Percentiles rank a stretch among this genome's conserved stretches.
These are phyloP conservation scores for Coemansia sp. DNA, from an alignment of 192 early-diverging fungal species.

Conservation along the genomic window DNA sequence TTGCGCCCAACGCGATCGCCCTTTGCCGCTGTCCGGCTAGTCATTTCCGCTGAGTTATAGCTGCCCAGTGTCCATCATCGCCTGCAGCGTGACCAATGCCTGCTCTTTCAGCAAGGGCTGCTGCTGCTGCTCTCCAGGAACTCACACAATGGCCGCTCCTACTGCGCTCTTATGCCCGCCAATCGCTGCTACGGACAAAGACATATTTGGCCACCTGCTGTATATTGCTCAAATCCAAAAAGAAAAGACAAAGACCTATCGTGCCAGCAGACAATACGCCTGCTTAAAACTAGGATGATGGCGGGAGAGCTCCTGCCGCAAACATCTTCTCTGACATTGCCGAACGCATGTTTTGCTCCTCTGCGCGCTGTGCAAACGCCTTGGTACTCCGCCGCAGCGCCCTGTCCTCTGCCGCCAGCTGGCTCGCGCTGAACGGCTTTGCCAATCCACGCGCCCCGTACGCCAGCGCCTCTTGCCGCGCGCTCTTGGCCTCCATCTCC, in stretches of 20 bases:
- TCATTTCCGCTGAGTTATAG: not conserved
- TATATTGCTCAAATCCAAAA: slow-evolving; percentile 1
- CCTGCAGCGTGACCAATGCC: not conserved
- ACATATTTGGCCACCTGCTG: not conserved
- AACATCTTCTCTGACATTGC: slow-evolving; percentile 39
- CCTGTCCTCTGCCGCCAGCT: slow-evolving; percentile 24
- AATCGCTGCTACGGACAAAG: not conserved
- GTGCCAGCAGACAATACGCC: not conserved
- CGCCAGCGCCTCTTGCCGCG: slow-evolving; percentile 56
- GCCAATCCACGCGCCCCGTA: slow-evolving; percentile 47
- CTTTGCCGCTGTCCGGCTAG: not conserved
- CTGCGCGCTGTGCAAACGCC: slow-evolving; percentile 20
- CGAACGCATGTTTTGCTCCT: slow-evolving; percentile 33
- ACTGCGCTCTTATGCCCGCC: slow-evolving; percentile 3
- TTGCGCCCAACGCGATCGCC: not conserved
- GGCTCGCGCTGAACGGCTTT: slow-evolving; percentile 44
- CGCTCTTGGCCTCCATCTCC: slow-evolving; percentile 69
- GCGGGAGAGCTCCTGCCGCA: slow-evolving; percentile 10
- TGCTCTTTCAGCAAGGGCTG: slow-evolving; percentile 2
- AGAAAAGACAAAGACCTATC: slow-evolving; percentile 2
- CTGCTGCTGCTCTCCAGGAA: not conserved
- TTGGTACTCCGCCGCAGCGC: slow-evolving; percentile 23
- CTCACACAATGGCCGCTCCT: not conserved
- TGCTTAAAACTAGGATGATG: not conserved
- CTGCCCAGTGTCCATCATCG: not conserved